phyloP scores from a whole-genome alignment of 176 grass and related monocot species.

The Triticum dicoccoides region DNA sequence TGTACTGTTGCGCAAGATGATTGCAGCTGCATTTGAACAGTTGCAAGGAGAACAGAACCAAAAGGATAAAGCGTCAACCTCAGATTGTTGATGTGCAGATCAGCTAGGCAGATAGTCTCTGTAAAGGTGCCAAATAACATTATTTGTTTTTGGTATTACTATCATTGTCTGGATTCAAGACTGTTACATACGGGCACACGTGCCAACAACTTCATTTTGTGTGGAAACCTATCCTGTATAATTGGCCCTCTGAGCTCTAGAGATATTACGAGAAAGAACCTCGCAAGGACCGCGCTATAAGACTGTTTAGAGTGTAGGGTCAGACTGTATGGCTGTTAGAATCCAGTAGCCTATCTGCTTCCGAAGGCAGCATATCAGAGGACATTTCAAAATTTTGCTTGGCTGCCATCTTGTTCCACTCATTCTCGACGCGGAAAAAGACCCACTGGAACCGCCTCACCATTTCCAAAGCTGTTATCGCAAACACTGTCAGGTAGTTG shows the following conservation, averaged over 20 bases:
- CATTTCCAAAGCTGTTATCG: slow-evolving; percentile 80
- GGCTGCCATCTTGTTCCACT: slow-evolving; percentile 92
- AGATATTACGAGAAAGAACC: neutral
- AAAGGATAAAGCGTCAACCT: neutral
- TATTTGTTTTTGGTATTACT: neutral
- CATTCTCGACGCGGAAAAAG: slow-evolving; percentile 96
- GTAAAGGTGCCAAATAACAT: neutral
- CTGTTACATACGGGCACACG: slow-evolving; percentile 27
- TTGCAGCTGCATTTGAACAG: neutral
- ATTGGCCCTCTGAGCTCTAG: slow-evolving; percentile 40
- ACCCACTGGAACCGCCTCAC: slow-evolving; percentile 90
- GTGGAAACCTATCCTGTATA: slow-evolving; percentile 36
- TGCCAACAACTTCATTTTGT: slow-evolving; percentile 28
- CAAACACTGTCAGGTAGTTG: slow-evolving; percentile 92
- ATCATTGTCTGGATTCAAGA: slow-evolving; percentile 20
- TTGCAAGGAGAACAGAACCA: neutral
- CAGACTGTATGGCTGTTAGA: slow-evolving; percentile 59
- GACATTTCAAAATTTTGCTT: slow-evolving; percentile 78
- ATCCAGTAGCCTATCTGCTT: slow-evolving; percentile 72
- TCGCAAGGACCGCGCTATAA: slow-evolving; percentile 8
- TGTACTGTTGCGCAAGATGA: neutral
- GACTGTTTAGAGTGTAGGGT: slow-evolving; percentile 31
- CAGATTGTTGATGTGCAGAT: neutral
- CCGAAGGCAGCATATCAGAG: slow-evolving; percentile 45
- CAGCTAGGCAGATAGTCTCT: neutral